Evolutionary conservation across 1,284 basidiomycete genomes (phyloP), one percentile per base, ranked within the genome.

Genomic region (Pseudozyma sp.): DNA sequence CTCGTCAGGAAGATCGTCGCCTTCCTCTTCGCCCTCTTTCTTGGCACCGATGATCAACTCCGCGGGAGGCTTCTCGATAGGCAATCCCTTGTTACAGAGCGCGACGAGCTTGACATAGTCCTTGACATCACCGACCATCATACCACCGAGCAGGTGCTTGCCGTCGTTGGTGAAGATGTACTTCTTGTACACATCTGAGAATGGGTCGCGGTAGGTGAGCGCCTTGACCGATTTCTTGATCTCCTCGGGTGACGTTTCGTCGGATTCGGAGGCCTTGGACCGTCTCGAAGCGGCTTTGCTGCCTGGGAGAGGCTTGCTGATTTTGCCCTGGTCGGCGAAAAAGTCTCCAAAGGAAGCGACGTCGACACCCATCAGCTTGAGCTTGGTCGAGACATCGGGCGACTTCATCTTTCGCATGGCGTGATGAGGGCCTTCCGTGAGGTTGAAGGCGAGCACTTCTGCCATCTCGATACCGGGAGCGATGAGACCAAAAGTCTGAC

Each of bases 121-220:
- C 46, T 87, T 87, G 33, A 89, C 89, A 78, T 92, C 91, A 2
- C 91, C 91, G 14, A 92, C 89, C 91, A 92, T 92, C 88, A 92
- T 92, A 2, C 91, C 91, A 8, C 91, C 91, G 6, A 93, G 84
- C 4, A 93, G 85, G 72, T 91, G 88, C 81, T 90, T 90, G 17
- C 91, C 91, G 80, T 92, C 90, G 10, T 87, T 87, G n/a, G 88
- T 90, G 81, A 92, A 92, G 56, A 92, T 89, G 78, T 91, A 89
- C 87, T 92, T 92, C 84, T 92, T 92, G 68, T 81, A 80, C 5
- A 81, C 72, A 30, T 81, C 80, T 33, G 70, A 86, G 82, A 92
- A 92, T 0, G 91, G 91, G 80, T 92, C 91, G 44, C 89, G 87
- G 81, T 92, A 92, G 1, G 89, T 89, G 60, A 92, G 84, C 44